Evolutionary conservation across 2,329 filamentous ascomycete genomes (phyloP).

Genomic region (Alternaria sp.): DNA sequence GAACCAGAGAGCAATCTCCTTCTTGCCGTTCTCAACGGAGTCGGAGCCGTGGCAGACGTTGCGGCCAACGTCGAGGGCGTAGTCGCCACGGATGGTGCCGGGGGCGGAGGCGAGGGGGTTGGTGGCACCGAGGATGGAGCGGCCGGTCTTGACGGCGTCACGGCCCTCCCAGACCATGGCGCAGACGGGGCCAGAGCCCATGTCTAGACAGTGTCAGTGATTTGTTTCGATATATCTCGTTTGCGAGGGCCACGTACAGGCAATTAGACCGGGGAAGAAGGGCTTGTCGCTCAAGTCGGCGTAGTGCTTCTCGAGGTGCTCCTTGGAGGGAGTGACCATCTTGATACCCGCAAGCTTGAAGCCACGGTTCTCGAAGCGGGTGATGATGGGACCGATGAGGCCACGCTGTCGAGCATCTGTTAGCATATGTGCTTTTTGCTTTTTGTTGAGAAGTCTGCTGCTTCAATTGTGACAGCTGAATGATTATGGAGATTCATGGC

Average conservation of each 20-base stretch:
- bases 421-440: slow-evolving; percentile 17
- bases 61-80: slow-evolving; percentile 87
- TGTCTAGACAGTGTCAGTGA: slow-evolving; percentile 68
- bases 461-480: neutral
- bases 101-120: slow-evolving; percentile 95
- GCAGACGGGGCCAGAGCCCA: slow-evolving; percentile 94
- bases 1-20: slow-evolving; percentile 99
- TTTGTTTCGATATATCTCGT: slow-evolving; percentile 3
- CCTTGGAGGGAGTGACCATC: slow-evolving; percentile 86
- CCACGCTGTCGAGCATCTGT: slow-evolving; percentile 72
- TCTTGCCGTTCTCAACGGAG: slow-evolving; percentile 97
- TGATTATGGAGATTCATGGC: neutral
- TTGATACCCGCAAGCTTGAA: slow-evolving; percentile 99
- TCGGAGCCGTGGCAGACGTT: slow-evolving; percentile 99
- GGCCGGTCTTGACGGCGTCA: slow-evolving; percentile 99
- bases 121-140: slow-evolving; percentile 96
- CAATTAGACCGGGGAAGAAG: slow-evolving; percentile 94
- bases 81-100: slow-evolving; percentile 98
- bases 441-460: slow-evolving; percentile 8
- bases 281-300: slow-evolving; percentile 90
- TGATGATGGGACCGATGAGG: slow-evolving; percentile 97
- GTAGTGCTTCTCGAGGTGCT: slow-evolving; percentile 99
- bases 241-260: slow-evolving; percentile 69
- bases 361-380: slow-evolving; percentile 96
- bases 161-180: slow-evolving; percentile 99